Conservation (phyloP, 352 stramenopile species). For the Achlya hypogyna region DNA sequence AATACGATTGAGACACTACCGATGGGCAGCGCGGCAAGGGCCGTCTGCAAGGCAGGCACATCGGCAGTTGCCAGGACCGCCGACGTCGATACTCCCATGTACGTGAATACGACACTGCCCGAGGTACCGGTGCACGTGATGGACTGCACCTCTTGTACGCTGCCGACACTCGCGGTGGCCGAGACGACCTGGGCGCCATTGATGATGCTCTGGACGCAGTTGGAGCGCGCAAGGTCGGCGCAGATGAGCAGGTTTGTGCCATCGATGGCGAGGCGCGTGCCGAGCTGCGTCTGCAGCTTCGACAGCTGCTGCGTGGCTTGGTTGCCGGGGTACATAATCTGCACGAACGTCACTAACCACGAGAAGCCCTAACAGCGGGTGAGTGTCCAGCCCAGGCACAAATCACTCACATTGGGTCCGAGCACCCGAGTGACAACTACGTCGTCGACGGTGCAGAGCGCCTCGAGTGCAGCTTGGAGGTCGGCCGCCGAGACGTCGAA, state of each 20-base stretch:
- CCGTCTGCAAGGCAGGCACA: conserved; percentile 31
- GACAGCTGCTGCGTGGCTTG: conserved; percentile 46
- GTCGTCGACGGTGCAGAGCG: conserved; percentile 48
- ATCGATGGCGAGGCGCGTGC: conserved; percentile 47
- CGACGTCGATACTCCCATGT: conserved; percentile 42
- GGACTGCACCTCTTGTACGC: conserved; percentile 44
- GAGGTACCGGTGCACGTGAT: conserved; percentile 35
- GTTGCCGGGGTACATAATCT: conserved; percentile 40
- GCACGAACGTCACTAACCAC: conserved; percentile 65
- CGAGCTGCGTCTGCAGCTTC: conserved; percentile 28
- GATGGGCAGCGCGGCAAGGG: conserved; percentile 47
- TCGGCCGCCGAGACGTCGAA: conserved; percentile 77
- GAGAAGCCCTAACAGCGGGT: conserved; percentile 48
- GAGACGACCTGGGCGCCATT: conserved; percentile 30
- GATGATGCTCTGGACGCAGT: conserved; percentile 34
- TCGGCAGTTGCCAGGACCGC: conserved; percentile 34
- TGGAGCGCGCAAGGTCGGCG: conserved; percentile 26
- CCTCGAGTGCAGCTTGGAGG: conserved; percentile 51
- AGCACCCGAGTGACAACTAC: conserved; percentile 47
- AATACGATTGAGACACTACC: conserved; percentile 48
- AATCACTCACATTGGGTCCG: conserved; percentile 32
- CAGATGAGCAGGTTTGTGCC: conserved; percentile 51
- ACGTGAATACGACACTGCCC: conserved; percentile 49
- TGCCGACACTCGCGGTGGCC: conserved; percentile 35
- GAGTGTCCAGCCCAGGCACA: no score